These are phyloP conservation scores for Taiozyma sp. DNA, from an alignment of 1,139 yeast species.

Conservation along the genomic window DNA sequence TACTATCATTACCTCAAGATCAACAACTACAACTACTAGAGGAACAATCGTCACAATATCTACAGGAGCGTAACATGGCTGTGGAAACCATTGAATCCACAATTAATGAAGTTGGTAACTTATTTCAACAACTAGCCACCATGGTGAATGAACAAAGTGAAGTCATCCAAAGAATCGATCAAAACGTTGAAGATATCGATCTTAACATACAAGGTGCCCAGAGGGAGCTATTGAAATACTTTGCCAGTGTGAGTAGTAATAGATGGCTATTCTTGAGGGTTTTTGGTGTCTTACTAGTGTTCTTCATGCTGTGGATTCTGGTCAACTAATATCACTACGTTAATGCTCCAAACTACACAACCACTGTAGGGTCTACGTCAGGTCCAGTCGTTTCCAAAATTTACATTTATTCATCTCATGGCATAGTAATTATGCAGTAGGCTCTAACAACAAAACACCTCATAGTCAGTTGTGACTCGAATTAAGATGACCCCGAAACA, in stretches of 20 bases:
- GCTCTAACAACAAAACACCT: neutral
- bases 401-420: neutral
- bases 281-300: slow-evolving; percentile 79
- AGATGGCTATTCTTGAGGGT: slow-evolving; percentile 90
- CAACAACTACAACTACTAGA: slow-evolving; percentile 71
- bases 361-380: neutral
- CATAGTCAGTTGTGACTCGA: neutral
- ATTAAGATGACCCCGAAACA: neutral
- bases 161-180: slow-evolving; percentile 91
- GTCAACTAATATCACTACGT: slow-evolving; percentile 44
- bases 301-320: slow-evolving; percentile 74
- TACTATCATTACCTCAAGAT: slow-evolving; percentile 57
- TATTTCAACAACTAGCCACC: slow-evolving; percentile 91
- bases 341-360: neutral
- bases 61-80: slow-evolving; percentile 82
- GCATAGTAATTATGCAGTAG: neutral
- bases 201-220: slow-evolving; percentile 92
- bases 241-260: slow-evolving; percentile 81
- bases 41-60: slow-evolving; percentile 64
- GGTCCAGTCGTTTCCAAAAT: neutral
- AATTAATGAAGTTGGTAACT: slow-evolving; percentile 91
- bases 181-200: slow-evolving; percentile 89
- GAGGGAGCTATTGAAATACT: slow-evolving; percentile 85
- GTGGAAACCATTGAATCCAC: slow-evolving; percentile 96
- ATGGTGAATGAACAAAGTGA: slow-evolving; percentile 99